Percentiles rank a stretch among this genome's conserved stretches.
These are phyloP conservation scores for Glycine latifolia DNA, from an alignment of 306 rosid genomes.

Conservation along the genomic window DNA sequence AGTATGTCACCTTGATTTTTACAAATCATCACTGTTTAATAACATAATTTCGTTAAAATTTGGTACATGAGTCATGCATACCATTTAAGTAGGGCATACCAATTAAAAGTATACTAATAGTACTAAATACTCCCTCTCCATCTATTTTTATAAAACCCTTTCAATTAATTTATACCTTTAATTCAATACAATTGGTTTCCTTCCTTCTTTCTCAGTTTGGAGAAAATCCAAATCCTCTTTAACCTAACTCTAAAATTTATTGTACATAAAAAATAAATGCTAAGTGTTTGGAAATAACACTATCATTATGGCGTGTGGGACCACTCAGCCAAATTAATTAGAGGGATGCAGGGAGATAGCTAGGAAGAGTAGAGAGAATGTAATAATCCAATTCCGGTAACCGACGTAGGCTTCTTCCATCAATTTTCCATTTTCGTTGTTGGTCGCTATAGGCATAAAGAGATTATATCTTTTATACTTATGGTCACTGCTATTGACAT, in stretches of 20 bases:
- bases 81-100: neutral
- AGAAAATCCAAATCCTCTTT: too few species aligned
- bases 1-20: too few species aligned
- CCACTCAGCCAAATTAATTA: neutral
- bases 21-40: neutral
- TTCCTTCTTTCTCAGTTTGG: too few species aligned
- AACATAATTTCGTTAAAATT: neutral
- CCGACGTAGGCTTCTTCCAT: constrained; percentile 8
- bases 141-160: too few species aligned
- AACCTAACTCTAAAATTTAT: too few species aligned
- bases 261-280: too few species aligned
- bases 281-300: neutral
- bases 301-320: neutral
- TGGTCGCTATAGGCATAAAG: neutral
- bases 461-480: constrained; percentile 9
- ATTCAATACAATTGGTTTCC: too few species aligned
- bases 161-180: too few species aligned
- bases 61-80: neutral
- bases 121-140: neutral
- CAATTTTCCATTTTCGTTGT: constrained; percentile 22
- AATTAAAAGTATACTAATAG: neutral
- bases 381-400: constrained; percentile 15
- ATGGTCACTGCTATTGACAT: neutral
- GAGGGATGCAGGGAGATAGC: neutral
- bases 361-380: constrained; percentile 9